Base-by-base conservation (phyloP, 1,139 yeast species). In the Yamadazyma triangularis region DNA sequence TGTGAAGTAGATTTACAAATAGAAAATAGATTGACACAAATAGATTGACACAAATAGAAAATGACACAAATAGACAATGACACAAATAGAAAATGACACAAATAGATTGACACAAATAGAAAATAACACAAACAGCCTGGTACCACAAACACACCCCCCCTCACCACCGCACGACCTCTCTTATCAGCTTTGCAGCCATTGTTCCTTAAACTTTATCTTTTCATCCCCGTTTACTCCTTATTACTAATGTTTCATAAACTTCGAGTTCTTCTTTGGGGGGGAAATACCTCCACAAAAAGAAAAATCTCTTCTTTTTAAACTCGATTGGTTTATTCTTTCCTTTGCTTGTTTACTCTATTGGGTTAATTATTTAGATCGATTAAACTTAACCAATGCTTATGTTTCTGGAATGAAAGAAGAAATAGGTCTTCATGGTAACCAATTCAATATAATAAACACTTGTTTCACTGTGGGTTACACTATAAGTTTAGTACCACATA, bases 391-490 rank as follows among this genome's bases (percentile, higher is more conserved):
- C 22, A 73, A 73, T 42, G 83, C 84, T 2, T 78, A 76, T 47
- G 79, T 77, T 14, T 66, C 77, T 3, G 84, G 83, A 4, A 69
- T 78, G 77, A 65, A 69, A 41, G 73, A 73, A 31, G 78, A 69
- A 28, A 44, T 77, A 29, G 48, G 59, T 4, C 60, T 79, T 64
- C 42, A 52, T n/a, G 77, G 78, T 12, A 61, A 76, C 40, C 58
- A 64, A 28, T 57, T 57, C 36, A 76, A 74, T 40, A 40, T 67
- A 19, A 64, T 75, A 31, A 70, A 72, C 39, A 74, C 83, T 0
- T 65, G 73, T 29, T 78, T 77, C 50, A 73, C 74, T 8, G 70
- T 77, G 4, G 85, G 85, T 2, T 77, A 75, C 48, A 67, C 73
- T 15, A 58, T 77, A 11, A 77, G 78, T 4, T 67, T 75, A 61